These are phyloP conservation scores for Botryosphaeria dothidea DNA, from an alignment of 2,329 filamentous ascomycete genomes.

Conservation along the genomic window DNA sequence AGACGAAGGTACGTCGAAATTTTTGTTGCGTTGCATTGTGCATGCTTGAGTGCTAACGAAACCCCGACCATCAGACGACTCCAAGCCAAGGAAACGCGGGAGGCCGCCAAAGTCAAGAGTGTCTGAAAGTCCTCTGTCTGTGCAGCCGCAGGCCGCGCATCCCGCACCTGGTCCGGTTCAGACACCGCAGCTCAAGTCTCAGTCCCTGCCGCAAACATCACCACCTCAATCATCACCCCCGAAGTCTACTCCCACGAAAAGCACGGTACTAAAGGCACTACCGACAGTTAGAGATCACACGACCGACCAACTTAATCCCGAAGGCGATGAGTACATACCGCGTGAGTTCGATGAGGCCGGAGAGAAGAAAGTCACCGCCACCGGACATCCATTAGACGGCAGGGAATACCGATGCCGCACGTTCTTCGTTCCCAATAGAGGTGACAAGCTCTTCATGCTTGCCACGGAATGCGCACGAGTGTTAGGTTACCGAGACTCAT, in stretches of 20 bases:
- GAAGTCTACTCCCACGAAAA: conserved; percentile 78
- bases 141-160: conserved; percentile 54
- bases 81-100: conserved; percentile 45
- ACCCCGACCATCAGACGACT: conserved; percentile 27
- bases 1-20: conserved; percentile 31
- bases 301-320: conserved; percentile 86
- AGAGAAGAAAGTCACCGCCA: conserved; percentile 86
- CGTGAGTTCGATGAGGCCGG: conserved; percentile 90
- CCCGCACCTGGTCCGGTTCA: conserved; percentile 46
- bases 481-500: conserved; percentile 93
- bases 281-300: conserved; percentile 97
- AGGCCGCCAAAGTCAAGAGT: conserved; percentile 64
- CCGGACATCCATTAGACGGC: conserved; percentile 77
- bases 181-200: conserved; percentile 57
- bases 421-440: conserved; percentile 87
- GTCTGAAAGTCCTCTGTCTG: conserved; percentile 58
- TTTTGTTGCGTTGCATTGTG: not conserved
- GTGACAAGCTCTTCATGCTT: conserved; percentile 96
- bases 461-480: conserved; percentile 96
- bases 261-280: conserved; percentile 81
- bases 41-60: conserved; percentile 1
- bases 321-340: conserved; percentile 91
- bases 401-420: conserved; percentile 92
- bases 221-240: conserved; percentile 65
- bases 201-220: conserved; percentile 51